Evolutionary conservation across 306 rosid species (phyloP).

Genomic region (Casuarina glauca): DNA sequence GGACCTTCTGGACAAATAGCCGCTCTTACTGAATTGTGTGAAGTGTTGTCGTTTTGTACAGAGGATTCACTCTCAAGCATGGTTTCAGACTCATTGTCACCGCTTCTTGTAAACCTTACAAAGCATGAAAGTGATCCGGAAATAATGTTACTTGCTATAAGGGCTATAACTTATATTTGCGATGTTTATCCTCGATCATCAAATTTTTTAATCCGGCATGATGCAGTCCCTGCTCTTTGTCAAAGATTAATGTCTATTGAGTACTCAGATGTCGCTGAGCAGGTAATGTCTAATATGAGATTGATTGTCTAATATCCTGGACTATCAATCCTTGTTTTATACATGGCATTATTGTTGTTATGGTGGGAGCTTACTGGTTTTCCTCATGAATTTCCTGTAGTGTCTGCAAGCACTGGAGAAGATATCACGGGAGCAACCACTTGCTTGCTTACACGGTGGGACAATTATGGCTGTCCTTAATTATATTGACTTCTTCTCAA

Average conservation of each 20-base stretch:
- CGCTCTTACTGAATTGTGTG: conserved; percentile 81
- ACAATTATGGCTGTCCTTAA: conserved; percentile 88
- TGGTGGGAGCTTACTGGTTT: conserved; percentile 4
- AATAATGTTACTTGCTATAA: conserved; percentile 76
- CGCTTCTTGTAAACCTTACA: conserved; percentile 70
- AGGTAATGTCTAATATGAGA: conserved; percentile 48
- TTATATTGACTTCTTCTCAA: conserved; percentile 88
- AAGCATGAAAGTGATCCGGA: conserved; percentile 67
- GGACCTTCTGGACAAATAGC: conserved; percentile 70
- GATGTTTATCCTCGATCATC: conserved; percentile 86
- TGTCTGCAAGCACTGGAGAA: conserved; percentile 98
- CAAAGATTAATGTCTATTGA: conserved; percentile 73
- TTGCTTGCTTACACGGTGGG: conserved; percentile 90
- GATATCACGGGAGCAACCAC: conserved; percentile 95
- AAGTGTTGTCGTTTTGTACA: conserved; percentile 81
- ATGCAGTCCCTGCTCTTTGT: conserved; percentile 80
- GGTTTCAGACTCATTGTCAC: conserved; percentile 70
- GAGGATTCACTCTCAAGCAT: conserved; percentile 83
- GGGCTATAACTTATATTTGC: conserved; percentile 92
- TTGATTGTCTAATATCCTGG: conserved; percentile 20
- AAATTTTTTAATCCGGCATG: conserved; percentile 77
- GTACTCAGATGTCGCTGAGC: conserved; percentile 95
- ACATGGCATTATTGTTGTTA: conserved; percentile 17
- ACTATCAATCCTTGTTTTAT: neutral
- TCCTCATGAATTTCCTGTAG: conserved; percentile 43